Conservation (phyloP, 768 basidiomycete species). For the Amanita pallidorosea region DNA sequence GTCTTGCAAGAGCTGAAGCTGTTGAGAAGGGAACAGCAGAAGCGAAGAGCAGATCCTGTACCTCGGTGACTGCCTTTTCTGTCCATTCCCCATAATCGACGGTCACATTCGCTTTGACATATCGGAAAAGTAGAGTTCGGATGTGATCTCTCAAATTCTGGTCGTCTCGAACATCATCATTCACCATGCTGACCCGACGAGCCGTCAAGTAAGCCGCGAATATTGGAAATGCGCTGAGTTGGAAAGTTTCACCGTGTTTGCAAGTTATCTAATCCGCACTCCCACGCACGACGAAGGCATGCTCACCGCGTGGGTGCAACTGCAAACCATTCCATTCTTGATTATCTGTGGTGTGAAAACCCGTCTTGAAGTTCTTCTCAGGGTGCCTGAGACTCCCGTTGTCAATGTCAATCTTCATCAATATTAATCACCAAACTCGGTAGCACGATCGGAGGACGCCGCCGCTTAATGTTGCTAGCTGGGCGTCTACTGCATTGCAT, state of each 20-base stretch:
- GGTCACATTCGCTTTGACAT: slow-evolving; percentile 41
- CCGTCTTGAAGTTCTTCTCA: too few relatives aligned
- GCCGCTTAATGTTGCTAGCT: slow-evolving; percentile 51
- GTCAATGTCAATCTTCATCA: too few relatives aligned
- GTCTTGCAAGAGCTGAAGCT: slow-evolving; percentile 26
- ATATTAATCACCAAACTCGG: neutral
- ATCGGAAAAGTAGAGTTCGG: slow-evolving; percentile 41
- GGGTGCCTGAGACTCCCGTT: too few relatives aligned
- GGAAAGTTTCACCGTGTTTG: too few relatives aligned
- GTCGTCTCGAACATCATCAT: slow-evolving; percentile 7
- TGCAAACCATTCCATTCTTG: too few relatives aligned
- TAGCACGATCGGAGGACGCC: slow-evolving; percentile 42
- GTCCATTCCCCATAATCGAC: slow-evolving; percentile 47
- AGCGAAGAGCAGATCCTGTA: slow-evolving; percentile 6
- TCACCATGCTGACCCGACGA: too few relatives aligned
- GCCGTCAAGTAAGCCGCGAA: neutral
- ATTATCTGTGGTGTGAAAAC: too few relatives aligned
- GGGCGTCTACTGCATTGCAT: slow-evolving; percentile 54
- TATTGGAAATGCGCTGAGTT: slow-evolving; percentile 12
- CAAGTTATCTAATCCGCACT: neutral
- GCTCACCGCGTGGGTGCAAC: too few relatives aligned
- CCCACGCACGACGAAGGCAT: too few relatives aligned
- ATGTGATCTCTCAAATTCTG: slow-evolving; percentile 32
- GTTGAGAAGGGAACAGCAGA: neutral
- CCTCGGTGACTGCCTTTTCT: slow-evolving; percentile 35